These are phyloP conservation scores for Thyridium curvatum DNA, from an alignment of 2,329 filamentous ascomycete genomes.

Conservation along the genomic window DNA sequence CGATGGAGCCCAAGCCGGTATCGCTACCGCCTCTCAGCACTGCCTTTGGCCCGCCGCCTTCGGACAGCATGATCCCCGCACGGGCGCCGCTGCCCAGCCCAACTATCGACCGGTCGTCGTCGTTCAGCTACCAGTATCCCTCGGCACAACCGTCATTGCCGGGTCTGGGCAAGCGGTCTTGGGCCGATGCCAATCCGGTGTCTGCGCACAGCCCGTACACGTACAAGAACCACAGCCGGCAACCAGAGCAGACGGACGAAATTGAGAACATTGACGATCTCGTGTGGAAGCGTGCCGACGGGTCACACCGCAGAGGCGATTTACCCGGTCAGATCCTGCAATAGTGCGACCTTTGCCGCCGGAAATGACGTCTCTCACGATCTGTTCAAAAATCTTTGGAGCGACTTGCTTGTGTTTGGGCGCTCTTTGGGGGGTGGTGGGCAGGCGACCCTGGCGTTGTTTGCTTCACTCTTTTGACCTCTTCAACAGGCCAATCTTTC, in stretches of 20 bases:
- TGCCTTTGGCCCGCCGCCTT: constrained; percentile 2
- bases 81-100: neutral
- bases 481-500: too few relatives aligned
- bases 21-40: constrained; percentile 13
- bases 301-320: constrained; percentile 9
- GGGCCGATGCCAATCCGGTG: too few relatives aligned
- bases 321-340: too few relatives aligned
- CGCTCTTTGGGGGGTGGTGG: too few relatives aligned
- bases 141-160: constrained; percentile 3
- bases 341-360: too few relatives aligned
- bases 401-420: too few relatives aligned
- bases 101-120: constrained; percentile 8
- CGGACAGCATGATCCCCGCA: neutral
- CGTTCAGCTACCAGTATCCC: constrained; percentile 9
- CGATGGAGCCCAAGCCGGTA: constrained; percentile 6
- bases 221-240: constrained; percentile 13
- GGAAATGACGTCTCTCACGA: too few relatives aligned
- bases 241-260: constrained; percentile 2
- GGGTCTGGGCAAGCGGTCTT: too few relatives aligned
- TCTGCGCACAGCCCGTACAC: constrained; percentile 7
- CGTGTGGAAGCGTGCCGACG: constrained; percentile 14
- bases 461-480: too few relatives aligned
- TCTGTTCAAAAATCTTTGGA: too few relatives aligned
- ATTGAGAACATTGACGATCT: constrained; percentile 6
- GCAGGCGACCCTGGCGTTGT: too few relatives aligned